These are phyloP conservation scores for Suhomyces coccinellae DNA, from an alignment of 1,139 yeast genomes.

Conservation along the genomic window DNA sequence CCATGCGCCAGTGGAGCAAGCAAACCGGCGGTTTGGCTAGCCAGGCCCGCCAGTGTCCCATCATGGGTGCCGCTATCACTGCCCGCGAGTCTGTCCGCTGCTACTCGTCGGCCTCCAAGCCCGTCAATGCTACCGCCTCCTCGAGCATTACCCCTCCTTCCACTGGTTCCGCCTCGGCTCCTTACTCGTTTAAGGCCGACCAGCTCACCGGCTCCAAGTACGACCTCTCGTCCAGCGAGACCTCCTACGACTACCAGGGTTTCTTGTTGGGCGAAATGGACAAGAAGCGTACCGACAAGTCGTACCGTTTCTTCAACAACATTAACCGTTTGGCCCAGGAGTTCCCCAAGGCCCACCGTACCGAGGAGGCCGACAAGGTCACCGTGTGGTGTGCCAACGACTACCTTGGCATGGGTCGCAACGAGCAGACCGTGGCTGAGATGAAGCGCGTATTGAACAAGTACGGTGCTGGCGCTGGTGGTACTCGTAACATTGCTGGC, in stretches of 20 bases:
- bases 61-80: constrained; percentile 76
- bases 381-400: constrained; percentile 99
- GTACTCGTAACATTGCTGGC: constrained; percentile 98
- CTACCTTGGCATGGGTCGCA: constrained; percentile 91
- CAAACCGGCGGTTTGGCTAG: constrained; percentile 48
- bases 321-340: constrained; percentile 93
- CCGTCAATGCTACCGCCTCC: constrained; percentile 51
- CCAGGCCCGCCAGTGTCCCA: constrained; percentile 81
- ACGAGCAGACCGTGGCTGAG: constrained; percentile 65
- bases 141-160: constrained; percentile 8
- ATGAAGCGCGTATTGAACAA: constrained; percentile 82
- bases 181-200: constrained; percentile 34
- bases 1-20: constrained; percentile 54
- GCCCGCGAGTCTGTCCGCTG: constrained; percentile 36
- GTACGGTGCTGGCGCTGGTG: constrained; percentile 99
- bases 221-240: constrained; percentile 41
- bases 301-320: constrained; percentile 94
- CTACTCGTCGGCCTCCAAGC: constrained; percentile 59
- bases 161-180: constrained; percentile 23
- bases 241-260: constrained; percentile 63
- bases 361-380: constrained; percentile 73
- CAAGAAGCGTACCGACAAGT: constrained; percentile 80
- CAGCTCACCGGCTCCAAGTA: constrained; percentile 31
- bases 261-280: constrained; percentile 62
- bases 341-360: constrained; percentile 89